Base-by-base conservation (phyloP, 2,329 filamentous ascomycete species). In the Aspergillus sp. region DNA sequence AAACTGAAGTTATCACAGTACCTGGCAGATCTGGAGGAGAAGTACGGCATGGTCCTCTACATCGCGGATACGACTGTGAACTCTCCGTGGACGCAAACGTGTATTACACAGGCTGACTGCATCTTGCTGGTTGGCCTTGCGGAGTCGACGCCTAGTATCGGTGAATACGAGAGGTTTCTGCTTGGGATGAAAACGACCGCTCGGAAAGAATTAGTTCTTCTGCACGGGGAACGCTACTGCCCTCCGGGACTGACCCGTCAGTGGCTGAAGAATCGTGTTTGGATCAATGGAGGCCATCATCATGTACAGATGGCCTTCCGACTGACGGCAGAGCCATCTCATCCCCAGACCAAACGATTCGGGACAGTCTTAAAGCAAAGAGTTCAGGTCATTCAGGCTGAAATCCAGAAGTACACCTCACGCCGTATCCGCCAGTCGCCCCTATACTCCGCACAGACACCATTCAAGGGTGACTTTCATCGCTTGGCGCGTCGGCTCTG, bases 201-300 rank as follows among this genome's bases (percentile, higher is more conserved):
- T 0, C 86, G 94, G 54, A 99, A 98, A 74, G 91, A 96, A 64
- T 82, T 99, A 2, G 92, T 99, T 1, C 80, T 99, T 23, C 79
- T 99, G 2, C 96, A 99, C 73, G 82, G 90, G 0, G 95, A 99
- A 69, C 86, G 93, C 53, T 98, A 93, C 75, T 96, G 91, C 47
- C 84, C 86, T 0, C 89, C 92, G 4, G 95, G 95, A 0, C 76
- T 97, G 38, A 97, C 95, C 0, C 84, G 95, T 55, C 87, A 90
- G 32, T 99, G 95, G 95, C 79, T 99, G 13, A 87, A 89, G 63
- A 97, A 97, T 70, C 89, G 95, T 1, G 88, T 96, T 63, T 99
- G 95, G 95, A 95, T 99, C 76, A 99, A 98, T 67, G 95, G 95
- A 15, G 94, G 94, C 5, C 96, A 99, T 74, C 95, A 96, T 72